A percentile compares a stretch with the other conserved stretches of the same genome.
phyloP scores from a whole-genome alignment of 75 land plant species.

The Azolla pinnata region DNA sequence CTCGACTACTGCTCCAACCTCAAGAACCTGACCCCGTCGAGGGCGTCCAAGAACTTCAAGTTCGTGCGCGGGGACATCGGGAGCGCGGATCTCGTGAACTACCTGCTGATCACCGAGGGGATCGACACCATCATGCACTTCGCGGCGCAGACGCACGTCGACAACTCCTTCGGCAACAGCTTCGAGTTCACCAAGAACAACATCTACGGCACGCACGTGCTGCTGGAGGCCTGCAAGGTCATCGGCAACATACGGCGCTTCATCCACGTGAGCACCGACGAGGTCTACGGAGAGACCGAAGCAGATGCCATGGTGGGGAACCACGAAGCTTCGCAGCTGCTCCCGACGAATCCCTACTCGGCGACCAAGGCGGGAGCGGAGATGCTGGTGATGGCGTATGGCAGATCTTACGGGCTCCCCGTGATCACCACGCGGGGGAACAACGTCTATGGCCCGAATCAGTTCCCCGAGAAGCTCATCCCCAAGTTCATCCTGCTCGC shows the following conservation, averaged over 20 bases:
- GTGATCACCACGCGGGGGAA: constrained; percentile 33
- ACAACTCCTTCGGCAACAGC: constrained; percentile 65
- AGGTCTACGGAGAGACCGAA: constrained; percentile 68
- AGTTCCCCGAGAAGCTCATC: constrained; percentile 76
- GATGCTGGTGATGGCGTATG: constrained; percentile 5
- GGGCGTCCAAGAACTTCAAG: constrained; percentile 50
- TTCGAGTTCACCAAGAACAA: constrained; percentile 77
- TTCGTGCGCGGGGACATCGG: constrained; percentile 68
- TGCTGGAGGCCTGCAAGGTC: constrained; percentile 65
- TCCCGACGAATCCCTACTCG: constrained; percentile 67
- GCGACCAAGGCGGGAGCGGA: constrained; percentile 37
- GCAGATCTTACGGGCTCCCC: constrained; percentile 48
- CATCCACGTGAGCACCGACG: constrained; percentile 71
- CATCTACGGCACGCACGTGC: constrained; percentile 72
- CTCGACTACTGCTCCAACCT: constrained; percentile 72
- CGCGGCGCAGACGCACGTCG: constrained; percentile 72
- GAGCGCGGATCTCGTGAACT: constrained; percentile 67
- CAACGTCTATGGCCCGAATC: constrained; percentile 58
- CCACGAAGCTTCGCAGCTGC: constrained; percentile 60
- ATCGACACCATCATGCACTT: constrained; percentile 82
- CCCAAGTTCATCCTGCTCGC: constrained; percentile 62
- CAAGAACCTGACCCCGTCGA: constrained; percentile 49
- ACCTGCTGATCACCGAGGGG: constrained; percentile 54
- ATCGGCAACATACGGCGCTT: constrained; percentile 50
- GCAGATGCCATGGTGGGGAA: constrained; percentile 63